These are phyloP conservation scores for Phytomonas serpens DNA, from an alignment of 208 protist genomes.

Conservation along the genomic window DNA sequence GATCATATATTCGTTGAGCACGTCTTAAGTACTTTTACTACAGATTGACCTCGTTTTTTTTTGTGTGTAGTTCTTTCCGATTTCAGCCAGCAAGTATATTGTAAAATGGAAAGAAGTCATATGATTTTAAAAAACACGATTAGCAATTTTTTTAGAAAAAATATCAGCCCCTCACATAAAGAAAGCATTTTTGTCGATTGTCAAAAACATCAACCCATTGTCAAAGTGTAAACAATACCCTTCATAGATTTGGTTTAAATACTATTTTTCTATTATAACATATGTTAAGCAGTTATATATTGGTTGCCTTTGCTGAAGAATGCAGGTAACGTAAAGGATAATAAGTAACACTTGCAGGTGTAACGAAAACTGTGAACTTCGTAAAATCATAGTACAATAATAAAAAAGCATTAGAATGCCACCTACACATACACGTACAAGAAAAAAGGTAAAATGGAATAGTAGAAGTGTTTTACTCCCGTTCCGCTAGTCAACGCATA, in stretches of 20 bases:
- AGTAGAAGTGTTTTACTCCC: not conserved
- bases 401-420: not conserved
- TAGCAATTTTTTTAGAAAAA: not conserved
- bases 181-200: not conserved
- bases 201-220: not conserved
- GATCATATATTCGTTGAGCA: not conserved
- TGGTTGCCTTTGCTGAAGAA: not conserved
- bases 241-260: not conserved
- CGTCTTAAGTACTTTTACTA: not conserved
- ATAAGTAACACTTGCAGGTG: not conserved
- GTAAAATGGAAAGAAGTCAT: conserved; percentile 4
- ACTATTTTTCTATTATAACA: not conserved
- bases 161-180: not conserved
- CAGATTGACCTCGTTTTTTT: conserved; percentile 5
- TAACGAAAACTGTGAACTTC: not conserved
- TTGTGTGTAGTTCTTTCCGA: conserved; percentile 1
- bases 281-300: not conserved
- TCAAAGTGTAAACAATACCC: not conserved
- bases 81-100: not conserved
- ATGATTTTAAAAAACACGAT: not conserved
- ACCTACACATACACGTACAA: not conserved
- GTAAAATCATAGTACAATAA: not conserved
- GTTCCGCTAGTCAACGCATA: not conserved
- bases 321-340: not conserved
- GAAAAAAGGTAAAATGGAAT: not conserved